These are phyloP conservation scores for Aphanomyces astaci DNA, from an alignment of 352 stramenopile genomes.

Conservation along the genomic window DNA sequence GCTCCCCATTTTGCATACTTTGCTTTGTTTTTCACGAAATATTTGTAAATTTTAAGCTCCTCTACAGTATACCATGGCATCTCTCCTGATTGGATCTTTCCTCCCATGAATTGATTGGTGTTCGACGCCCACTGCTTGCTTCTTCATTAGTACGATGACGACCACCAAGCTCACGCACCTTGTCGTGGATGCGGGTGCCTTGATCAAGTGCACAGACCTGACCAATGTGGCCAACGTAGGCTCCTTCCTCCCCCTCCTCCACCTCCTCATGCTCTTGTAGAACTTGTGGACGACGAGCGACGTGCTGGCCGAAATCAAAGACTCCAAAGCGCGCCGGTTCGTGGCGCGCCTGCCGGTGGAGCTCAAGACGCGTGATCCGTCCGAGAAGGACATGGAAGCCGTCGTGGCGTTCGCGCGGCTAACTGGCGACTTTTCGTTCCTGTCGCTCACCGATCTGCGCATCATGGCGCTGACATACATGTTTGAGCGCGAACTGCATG, in stretches of 20 bases:
- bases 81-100: neutral
- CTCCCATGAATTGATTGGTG: slow-evolving; percentile 15
- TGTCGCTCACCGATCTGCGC: slow-evolving; percentile 79
- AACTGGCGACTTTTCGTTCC: slow-evolving; percentile 76
- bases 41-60: too few species aligned
- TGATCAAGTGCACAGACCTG: slow-evolving; percentile 83
- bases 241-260: neutral
- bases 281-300: slow-evolving; percentile 84
- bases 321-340: slow-evolving; percentile 61
- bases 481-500: slow-evolving; percentile 70
- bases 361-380: slow-evolving; percentile 72
- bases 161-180: slow-evolving; percentile 55
- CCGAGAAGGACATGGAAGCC: slow-evolving; percentile 62
- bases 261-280: slow-evolving; percentile 18
- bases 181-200: slow-evolving; percentile 77
- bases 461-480: slow-evolving; percentile 85
- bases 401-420: slow-evolving; percentile 78
- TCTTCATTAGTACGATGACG: neutral
- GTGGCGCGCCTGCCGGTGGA: slow-evolving; percentile 68
- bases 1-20: too few species aligned
- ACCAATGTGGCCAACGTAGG: slow-evolving; percentile 46
- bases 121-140: neutral
- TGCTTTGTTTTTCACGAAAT: too few species aligned
- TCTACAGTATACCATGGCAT: neutral
- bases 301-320: slow-evolving; percentile 76